phyloP scores from a whole-genome alignment of 169 alveolate species.

The Cryptosporidium muris region DNA sequence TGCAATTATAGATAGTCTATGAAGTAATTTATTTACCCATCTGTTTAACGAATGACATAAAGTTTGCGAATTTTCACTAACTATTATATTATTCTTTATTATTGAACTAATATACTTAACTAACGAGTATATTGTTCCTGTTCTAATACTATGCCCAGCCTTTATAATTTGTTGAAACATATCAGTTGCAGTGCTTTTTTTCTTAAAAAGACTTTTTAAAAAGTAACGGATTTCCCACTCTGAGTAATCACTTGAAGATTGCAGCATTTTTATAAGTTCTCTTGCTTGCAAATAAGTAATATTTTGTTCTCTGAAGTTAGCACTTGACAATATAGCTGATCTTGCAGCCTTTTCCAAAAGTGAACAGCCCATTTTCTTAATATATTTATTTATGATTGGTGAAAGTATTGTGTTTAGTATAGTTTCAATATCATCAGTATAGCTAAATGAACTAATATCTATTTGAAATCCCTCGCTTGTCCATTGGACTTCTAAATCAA shows the following conservation, averaged over 20 bases:
- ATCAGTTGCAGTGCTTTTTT: background rate
- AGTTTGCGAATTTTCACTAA: background rate
- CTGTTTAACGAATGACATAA: constrained; percentile 20
- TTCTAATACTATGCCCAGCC: background rate
- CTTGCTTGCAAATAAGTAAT: constrained; percentile 22
- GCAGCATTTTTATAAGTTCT: constrained; percentile 11
- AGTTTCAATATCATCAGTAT: constrained; percentile 26
- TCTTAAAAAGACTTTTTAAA: background rate
- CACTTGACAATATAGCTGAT: constrained; percentile 1
- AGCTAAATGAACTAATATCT: constrained; percentile 35
- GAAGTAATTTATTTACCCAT: constrained; percentile 49
- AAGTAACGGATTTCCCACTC: constrained; percentile 64
- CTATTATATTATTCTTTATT: background rate
- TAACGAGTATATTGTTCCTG: background rate
- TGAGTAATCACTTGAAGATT: constrained; percentile 7
- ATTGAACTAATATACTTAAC: background rate
- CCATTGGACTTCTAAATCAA: constrained; percentile 16
- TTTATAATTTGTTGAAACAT: background rate
- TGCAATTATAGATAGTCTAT: constrained; percentile 41
- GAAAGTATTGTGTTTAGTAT: constrained; percentile 14
- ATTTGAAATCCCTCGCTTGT: constrained; percentile 25
- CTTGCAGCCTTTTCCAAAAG: background rate
- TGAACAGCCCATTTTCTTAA: constrained; percentile 12
- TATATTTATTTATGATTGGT: background rate
- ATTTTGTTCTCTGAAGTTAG: constrained; percentile 1